Base-by-base conservation (phyloP, 257 asterid genomes). In the Phtheirospermum japonicum region DNA sequence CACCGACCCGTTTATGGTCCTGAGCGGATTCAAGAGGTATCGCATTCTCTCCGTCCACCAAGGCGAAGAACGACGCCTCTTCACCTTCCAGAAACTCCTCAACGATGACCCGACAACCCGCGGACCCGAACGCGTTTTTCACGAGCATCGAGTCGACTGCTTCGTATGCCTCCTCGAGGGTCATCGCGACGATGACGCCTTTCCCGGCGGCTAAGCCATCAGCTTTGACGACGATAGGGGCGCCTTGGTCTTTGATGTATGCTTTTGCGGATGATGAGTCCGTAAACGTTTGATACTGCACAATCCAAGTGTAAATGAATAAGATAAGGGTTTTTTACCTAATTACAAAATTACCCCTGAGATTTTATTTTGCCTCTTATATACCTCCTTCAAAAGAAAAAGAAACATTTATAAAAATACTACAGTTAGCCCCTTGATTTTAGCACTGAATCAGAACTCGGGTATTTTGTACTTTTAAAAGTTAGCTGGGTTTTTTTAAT, bases 191-290 rank as follows among this genome's bases (percentile, higher is more conserved):
- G 53, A 88, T 69, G 20, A 91, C 98, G 64, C 98, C 98, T 75
- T 91, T 88, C 49, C 98, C 98, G 11, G 96, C 95, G 18, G 96
- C 98, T 71, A 91, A 79, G 54, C 98, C 98, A 9, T 91, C 98
- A 5, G 96, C 95, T 76, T 91, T 91, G 16, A 91, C 78, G 39
- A 91, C 98, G 59, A 91, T 91, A 0, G 98, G 97, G 14, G 84
- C 79, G 9, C 96, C 95, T 81, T 88, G 86, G 36, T 74, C 85
- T 78, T 75, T 68, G 56, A 91, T 81, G 67, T 88, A 88, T 46
- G 78, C 79, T 78, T 91, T 88, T 51, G 98, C 98, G 65, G 84
- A 71, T 12, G 56, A 64, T 9, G 95, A 78, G 45, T 91, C 86
- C 0, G 82, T 49, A 68, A 91, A 91, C 5, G 98, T 80, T 76